Evolutionary conservation across 495 filamentous ascomycete species (phyloP), one percentile per base, ranked within the genome.

Genomic region (Penicillium pulvis): DNA sequence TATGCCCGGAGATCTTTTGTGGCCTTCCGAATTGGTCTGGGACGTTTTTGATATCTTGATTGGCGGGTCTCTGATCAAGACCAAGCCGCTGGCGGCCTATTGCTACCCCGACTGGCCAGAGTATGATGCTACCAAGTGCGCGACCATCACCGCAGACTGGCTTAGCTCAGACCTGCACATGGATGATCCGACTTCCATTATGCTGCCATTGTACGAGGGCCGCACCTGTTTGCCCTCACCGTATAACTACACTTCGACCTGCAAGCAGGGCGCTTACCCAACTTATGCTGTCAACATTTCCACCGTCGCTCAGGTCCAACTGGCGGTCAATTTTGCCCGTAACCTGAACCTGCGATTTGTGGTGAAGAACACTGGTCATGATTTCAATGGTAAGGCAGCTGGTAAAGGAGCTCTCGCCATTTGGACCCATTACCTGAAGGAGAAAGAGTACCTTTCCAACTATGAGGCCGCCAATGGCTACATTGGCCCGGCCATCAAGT

Each of bases 281-380:
- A 26, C 28, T 8, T 54, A 54, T 20, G 51, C 39, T 11, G 51
- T 45, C 10, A 54, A 54, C 14, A 14, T 54, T 24, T 43, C 51
- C 14, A 44, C 51, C 19, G 51, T 54, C 6, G 44, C 42, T 9
- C 36, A 88, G 51, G 71, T 83, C 51, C 72, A 74, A 42, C 70
- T 70, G 3, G 81, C 76, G 5, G 62, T 88, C n/a, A 69, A 73
- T 20, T 87, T 87, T 49, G 82, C 83, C 10, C 55, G 56, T 6
- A 58, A 77, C 17, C 70, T 81, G 58, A 83, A 80, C 59, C 62
- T 86, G 26, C 78, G 80, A 4, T 17, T 71, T 11, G 53, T 62
- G 3, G 72, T 89, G 51, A 85, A 84, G 70, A 87, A 87, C 55
- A 90, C 86, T 5, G 86, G 87, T n/a, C 85, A 87, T 65, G 82